Percentiles rank a stretch among this genome's conserved stretches.
Evolutionary conservation across 345 rosid genomes (phyloP).

Genomic region (Lepidium africanum): DNA sequence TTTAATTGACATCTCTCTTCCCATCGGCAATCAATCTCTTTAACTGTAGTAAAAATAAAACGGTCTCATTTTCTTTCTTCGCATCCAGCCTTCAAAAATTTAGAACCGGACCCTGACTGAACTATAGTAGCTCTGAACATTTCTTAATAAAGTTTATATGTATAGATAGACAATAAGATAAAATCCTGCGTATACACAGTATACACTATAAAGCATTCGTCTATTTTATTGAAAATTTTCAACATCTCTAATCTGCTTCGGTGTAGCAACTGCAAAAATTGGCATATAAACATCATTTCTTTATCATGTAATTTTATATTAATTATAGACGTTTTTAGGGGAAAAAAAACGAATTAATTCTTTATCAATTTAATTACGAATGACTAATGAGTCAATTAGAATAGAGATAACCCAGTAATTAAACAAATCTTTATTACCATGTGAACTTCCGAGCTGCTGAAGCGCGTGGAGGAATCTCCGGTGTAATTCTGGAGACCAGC

Average conservation of each 20-base stretch:
- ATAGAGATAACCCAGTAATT: neutral
- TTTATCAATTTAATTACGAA: neutral
- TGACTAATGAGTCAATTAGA: conserved; percentile 6
- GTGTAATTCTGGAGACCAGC: conserved; percentile 97
- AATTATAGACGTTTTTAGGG: no score
- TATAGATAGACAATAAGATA: no score
- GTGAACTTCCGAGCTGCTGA: conserved; percentile 91
- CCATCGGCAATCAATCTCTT: no score
- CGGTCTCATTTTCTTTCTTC: no score
- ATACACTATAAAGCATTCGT: neutral
- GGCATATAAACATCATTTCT: neutral
- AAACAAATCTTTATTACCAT: conserved; percentile 33
- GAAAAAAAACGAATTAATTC: no score
- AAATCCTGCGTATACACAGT: neutral
- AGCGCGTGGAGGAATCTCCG: conserved; percentile 76
- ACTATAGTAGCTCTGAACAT: no score
- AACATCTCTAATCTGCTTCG: conserved; percentile 84
- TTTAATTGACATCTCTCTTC: no score
- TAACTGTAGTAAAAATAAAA: no score
- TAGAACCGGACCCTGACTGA: no score
- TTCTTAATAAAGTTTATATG: no score
- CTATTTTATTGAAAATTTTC: neutral
- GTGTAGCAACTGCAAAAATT: conserved; percentile 63
- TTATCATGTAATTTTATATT: no score
- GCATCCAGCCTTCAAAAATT: no score